Percentiles rank a stretch among this genome's conserved stretches.
Evolutionary conservation across 1,284 basidiomycete genomes (phyloP).

Genomic region (Sphagnurus paluster): DNA sequence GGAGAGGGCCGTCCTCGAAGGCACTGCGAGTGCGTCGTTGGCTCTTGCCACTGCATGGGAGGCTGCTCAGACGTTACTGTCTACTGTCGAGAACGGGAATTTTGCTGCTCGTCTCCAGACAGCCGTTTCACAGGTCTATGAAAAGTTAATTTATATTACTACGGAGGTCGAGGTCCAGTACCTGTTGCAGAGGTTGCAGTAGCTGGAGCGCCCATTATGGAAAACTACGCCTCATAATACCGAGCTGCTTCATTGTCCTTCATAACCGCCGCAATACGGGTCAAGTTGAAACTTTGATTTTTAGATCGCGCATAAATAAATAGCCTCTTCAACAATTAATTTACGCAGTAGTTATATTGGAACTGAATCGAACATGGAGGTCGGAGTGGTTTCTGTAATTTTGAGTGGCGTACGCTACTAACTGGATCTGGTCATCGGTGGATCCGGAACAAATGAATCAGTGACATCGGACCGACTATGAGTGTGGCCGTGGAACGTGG

Average conservation of each 20-base stretch:
- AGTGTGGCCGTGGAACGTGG: conserved; percentile 8
- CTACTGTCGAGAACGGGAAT: neutral
- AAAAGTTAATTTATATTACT: conserved; percentile 14
- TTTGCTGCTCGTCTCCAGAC: conserved; percentile 6
- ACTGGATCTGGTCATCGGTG: too few relatives aligned
- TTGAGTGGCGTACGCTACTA: too few relatives aligned
- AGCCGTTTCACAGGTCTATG: conserved; percentile 4
- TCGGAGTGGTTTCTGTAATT: too few relatives aligned
- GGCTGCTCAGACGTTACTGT: neutral
- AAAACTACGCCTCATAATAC: too few relatives aligned
- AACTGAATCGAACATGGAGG: too few relatives aligned
- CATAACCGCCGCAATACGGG: too few relatives aligned
- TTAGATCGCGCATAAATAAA: too few relatives aligned
- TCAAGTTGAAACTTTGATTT: too few relatives aligned
- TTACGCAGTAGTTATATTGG: too few relatives aligned
- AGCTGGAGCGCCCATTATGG: too few relatives aligned
- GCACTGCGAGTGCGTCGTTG: conserved; percentile 1
- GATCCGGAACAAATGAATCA: conserved; percentile 2
- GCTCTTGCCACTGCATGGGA: conserved; percentile 8
- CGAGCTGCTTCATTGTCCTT: too few relatives aligned
- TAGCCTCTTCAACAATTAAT: too few relatives aligned
- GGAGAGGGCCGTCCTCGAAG: conserved; percentile 7
- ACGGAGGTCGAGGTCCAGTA: conserved; percentile 14
- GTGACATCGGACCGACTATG: neutral
- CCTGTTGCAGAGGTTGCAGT: conserved; percentile 7